Evolutionary conservation across 1,284 basidiomycete genomes (phyloP).

Genomic region (Trametes sp.): DNA sequence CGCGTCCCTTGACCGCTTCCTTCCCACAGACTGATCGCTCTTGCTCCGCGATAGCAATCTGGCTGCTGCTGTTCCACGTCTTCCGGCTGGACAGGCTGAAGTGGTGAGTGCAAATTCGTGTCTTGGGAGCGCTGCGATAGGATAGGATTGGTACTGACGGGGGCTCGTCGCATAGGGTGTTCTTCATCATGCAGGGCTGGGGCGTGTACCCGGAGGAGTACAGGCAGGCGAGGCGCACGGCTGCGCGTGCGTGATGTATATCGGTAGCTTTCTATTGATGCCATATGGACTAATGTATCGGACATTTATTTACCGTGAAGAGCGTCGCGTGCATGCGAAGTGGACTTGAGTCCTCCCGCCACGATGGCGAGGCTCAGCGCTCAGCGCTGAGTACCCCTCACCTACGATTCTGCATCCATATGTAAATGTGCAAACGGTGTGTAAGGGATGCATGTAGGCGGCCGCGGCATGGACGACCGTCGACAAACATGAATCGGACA

Average conservation of each 20-base stretch:
- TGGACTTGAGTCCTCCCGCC: too few species aligned
- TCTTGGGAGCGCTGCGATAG: neutral
- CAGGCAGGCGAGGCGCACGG: neutral
- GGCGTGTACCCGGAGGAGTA: slow-evolving; percentile 29
- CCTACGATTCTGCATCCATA: too few species aligned
- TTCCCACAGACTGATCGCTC: neutral
- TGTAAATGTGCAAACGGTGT: too few species aligned
- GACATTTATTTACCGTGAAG: too few species aligned
- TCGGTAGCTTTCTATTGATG: too few species aligned
- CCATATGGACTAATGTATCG: too few species aligned
- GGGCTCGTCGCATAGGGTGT: slow-evolving; percentile 41
- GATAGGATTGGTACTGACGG: neutral
- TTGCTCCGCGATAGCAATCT: slow-evolving; percentile 47
- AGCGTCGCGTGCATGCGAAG: too few species aligned
- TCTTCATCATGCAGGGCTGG: slow-evolving; percentile 61
- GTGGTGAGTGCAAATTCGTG: slow-evolving; percentile 45
- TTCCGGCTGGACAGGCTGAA: slow-evolving; percentile 52
- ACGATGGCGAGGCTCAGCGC: too few species aligned
- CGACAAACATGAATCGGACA: too few species aligned
- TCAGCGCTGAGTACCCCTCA: too few species aligned
- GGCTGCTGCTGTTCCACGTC: slow-evolving; percentile 56
- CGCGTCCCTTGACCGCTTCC: neutral
- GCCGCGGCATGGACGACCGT: too few species aligned
- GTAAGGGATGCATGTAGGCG: too few species aligned
- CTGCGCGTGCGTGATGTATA: neutral